Evolutionary conservation across 495 filamentous ascomycete genomes (phyloP).

Genomic region (Talaromyces trachyspermus): DNA sequence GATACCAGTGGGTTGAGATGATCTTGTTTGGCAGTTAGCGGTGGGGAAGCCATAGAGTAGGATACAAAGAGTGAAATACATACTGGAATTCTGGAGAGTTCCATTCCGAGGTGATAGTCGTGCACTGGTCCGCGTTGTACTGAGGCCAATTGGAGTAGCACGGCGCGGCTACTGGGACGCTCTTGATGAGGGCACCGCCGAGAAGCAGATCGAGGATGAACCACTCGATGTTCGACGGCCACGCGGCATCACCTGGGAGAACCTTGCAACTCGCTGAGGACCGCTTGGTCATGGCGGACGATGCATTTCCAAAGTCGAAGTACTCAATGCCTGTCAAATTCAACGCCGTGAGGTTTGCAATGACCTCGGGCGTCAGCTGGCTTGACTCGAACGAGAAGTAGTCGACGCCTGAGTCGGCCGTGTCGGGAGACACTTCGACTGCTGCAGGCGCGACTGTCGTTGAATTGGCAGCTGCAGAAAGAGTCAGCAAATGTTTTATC

Average conservation of each 20-base stretch:
- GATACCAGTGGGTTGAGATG: slow-evolving; percentile 29
- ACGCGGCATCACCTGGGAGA: slow-evolving; percentile 34
- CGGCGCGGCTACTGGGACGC: slow-evolving; percentile 31
- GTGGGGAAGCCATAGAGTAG: neutral
- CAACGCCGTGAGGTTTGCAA: neutral
- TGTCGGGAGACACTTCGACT: neutral
- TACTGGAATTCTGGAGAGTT: slow-evolving; percentile 25
- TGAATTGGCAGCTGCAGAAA: neutral
- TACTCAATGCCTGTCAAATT: neutral
- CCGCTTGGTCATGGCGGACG: neutral
- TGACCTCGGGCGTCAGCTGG: neutral
- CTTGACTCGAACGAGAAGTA: neutral
- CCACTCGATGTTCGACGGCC: slow-evolving; percentile 37
- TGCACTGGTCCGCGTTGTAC: slow-evolving; percentile 25
- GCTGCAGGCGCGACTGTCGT: neutral
- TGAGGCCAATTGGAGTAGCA: slow-evolving; percentile 37
- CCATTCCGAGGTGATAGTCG: slow-evolving; percentile 20
- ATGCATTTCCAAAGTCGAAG: neutral
- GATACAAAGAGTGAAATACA: slow-evolving; percentile 6
- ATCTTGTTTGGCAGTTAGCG: slow-evolving; percentile 12
- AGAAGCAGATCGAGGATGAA: slow-evolving; percentile 32
- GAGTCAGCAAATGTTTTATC: neutral
- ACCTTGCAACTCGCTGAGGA: slow-evolving; percentile 31
- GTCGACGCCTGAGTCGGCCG: neutral
- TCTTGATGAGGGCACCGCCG: slow-evolving; percentile 37